Conservation (phyloP, 805 yeast species). For the Metschnikowia gelsemii region DNA sequence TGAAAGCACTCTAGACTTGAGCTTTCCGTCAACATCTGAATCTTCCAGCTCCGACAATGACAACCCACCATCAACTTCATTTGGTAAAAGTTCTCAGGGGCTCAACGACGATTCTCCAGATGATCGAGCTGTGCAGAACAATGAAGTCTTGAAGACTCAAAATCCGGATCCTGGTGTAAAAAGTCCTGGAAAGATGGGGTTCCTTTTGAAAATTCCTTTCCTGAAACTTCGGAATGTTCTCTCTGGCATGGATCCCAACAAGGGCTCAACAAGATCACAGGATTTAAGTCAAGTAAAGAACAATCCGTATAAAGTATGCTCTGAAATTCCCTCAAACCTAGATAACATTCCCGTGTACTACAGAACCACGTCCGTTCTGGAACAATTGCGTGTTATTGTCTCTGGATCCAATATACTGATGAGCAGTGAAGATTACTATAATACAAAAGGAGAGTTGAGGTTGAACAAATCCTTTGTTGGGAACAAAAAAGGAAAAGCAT, state of each 20-base stretch:
- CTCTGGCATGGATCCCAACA: too few relatives aligned
- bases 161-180: too few relatives aligned
- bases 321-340: neutral
- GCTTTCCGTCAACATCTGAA: neutral
- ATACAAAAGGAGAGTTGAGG: neutral
- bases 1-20: neutral
- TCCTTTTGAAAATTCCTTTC: too few relatives aligned
- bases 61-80: neutral
- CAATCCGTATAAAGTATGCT: neutral
- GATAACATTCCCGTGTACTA: neutral
- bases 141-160: too few relatives aligned
- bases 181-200: too few relatives aligned
- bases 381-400: neutral
- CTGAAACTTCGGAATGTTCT: too few relatives aligned
- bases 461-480: slow-evolving; percentile 1
- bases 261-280: neutral
- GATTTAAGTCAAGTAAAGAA: neutral
- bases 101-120: too few relatives aligned
- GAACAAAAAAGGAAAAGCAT: neutral
- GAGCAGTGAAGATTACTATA: neutral
- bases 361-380: neutral
- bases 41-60: too few relatives aligned
- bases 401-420: neutral
- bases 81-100: too few relatives aligned
- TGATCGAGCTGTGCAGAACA: too few relatives aligned